Conservation (phyloP, 345 rosid genomes). For the Murraya paniculata region DNA sequence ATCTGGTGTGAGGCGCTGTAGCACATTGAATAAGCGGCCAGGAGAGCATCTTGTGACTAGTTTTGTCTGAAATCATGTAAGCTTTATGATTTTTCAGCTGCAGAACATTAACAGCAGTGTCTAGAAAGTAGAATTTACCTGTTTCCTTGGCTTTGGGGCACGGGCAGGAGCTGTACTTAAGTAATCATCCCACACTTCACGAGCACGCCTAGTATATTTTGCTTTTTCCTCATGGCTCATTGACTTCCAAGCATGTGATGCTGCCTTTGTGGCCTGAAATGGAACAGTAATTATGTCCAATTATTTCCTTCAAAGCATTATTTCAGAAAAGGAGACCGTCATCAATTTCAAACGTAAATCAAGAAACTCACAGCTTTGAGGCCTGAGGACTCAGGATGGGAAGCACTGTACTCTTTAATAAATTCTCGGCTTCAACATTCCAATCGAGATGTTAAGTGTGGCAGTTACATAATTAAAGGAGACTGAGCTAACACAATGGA, state of each 20-base stretch:
- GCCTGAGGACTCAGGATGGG: slow-evolving; percentile 49
- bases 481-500: background rate
- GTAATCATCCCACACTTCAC: slow-evolving; percentile 52
- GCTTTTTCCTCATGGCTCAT: slow-evolving; percentile 46
- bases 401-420: slow-evolving; percentile 44
- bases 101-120: background rate
- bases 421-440: slow-evolving; percentile 40
- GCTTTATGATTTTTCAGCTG: slow-evolving; percentile 17
- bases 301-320: slow-evolving; percentile 1
- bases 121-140: slow-evolving; percentile 26
- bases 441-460: slow-evolving; percentile 17
- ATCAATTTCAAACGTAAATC: background rate
- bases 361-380: slow-evolving; percentile 43
- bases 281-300: background rate
- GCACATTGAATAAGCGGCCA: slow-evolving; percentile 45
- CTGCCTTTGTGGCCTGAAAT: slow-evolving; percentile 48
- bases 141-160: slow-evolving; percentile 39
- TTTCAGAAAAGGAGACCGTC: background rate
- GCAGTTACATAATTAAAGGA: background rate
- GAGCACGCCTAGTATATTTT: slow-evolving; percentile 42
- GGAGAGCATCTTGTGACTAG: slow-evolving; percentile 52
- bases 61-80: slow-evolving; percentile 35
- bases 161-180: slow-evolving; percentile 41
- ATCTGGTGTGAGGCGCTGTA: slow-evolving; percentile 37
- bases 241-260: slow-evolving; percentile 48